Conservation (phyloP, 2,329 filamentous ascomycete species). For the Fusarium albosuccineum region DNA sequence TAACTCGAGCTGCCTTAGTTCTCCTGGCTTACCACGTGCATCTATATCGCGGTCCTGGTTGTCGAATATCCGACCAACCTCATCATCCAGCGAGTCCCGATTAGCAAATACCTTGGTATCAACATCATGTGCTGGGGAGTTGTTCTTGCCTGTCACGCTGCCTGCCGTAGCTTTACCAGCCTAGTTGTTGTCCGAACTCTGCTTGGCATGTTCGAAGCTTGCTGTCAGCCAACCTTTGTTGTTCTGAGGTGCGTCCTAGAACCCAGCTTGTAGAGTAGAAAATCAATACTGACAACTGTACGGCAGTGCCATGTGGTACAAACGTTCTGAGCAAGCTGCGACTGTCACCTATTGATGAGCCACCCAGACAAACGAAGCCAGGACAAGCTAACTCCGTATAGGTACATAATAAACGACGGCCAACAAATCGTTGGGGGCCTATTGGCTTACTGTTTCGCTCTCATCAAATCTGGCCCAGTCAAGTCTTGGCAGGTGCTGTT, state of each 20-base stretch:
- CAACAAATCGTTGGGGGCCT: slow-evolving; percentile 80
- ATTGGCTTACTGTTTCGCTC: slow-evolving; percentile 71
- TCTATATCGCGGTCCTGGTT: slow-evolving; percentile 70
- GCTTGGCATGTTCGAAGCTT: slow-evolving; percentile 78
- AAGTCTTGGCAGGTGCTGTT: slow-evolving; percentile 78
- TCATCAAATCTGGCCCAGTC: slow-evolving; percentile 64
- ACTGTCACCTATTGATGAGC: slow-evolving; percentile 70
- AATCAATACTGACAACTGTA: not conserved
- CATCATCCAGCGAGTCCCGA: slow-evolving; percentile 59
- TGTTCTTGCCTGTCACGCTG: slow-evolving; percentile 71
- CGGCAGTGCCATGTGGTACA: slow-evolving; percentile 57
- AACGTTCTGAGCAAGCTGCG: slow-evolving; percentile 73
- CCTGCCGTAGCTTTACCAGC: slow-evolving; percentile 70
- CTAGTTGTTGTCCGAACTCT: slow-evolving; percentile 73
- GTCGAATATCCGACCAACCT: slow-evolving; percentile 71
- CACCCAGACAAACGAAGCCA: too few relatives aligned
- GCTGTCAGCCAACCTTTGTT: slow-evolving; percentile 76
- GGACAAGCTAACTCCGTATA: not conserved
- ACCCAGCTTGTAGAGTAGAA: slow-evolving; percentile 1
- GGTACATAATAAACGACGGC: slow-evolving; percentile 79
- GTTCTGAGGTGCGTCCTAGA: slow-evolving; percentile 62
- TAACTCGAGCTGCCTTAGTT: not conserved
- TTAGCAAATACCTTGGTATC: slow-evolving; percentile 74
- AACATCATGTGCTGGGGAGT: slow-evolving; percentile 75
- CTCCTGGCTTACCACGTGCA: slow-evolving; percentile 70